Base-by-base conservation (phyloP, 2,329 filamentous ascomycete genomes). In the Orbilia quercus region DNA sequence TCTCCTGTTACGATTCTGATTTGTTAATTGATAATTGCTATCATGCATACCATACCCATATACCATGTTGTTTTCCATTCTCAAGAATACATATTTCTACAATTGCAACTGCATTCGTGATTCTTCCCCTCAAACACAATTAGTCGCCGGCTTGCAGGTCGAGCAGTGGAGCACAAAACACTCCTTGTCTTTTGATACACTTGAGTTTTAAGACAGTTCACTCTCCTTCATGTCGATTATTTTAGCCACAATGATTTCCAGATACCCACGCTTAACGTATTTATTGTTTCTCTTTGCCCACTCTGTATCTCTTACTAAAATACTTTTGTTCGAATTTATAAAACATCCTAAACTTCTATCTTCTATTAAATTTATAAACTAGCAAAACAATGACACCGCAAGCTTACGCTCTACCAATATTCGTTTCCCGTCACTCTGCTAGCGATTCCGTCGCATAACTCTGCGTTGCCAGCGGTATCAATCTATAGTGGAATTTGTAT, bases 121-220 rank as follows among this genome's bases (percentile, higher is more conserved):
- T 31, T 31, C 4, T n/a, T 31, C 28, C 28, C 28, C 28, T 31
- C 28, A 31, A 31, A 31, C 28, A 31, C 28, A 31, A 14, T 34
- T 48, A 48, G 60, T 48, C 20, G 28, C 50, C 40, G 23, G 47
- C 65, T 70, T 70, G 65, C 65, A 70, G 65, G 65, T 58, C 65
- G 65, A 70, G 65, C 65, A 58, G 40, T 45, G 14, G 22, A 22
- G 18, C 18, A 36, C 38, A 44, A 34, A 12, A 4, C 36, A 42
- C 44, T 25, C 18, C 14, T 65, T 42, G 14, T 34, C 14, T 20
- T 14, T 31, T 28, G 28, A 38, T 23, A 2, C 16, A 31, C 5
- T 9, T 31, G 5, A 31, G 28, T 38, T 23, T 2, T 1, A 38
- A 9, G 12, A 11, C 12, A 45, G n/a, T n/a, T n/a, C 31, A 36